Base-by-base conservation (phyloP, 148 eudicot genomes). In the Chenopodium formosanum region DNA sequence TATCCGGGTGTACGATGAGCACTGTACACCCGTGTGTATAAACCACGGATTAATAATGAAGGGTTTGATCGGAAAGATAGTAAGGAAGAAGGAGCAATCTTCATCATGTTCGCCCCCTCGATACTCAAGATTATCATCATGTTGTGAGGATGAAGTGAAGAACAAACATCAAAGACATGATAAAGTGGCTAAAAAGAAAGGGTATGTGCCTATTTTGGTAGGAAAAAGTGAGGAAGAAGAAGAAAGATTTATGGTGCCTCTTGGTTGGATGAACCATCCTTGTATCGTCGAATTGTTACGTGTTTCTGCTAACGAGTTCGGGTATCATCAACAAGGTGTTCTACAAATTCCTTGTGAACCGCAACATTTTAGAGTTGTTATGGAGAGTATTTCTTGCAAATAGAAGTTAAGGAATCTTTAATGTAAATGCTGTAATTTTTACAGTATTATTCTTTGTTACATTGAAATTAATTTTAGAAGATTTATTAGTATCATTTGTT, bases 181-280 rank as follows among this genome's bases (percentile, higher is more conserved):
- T 37, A 5, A 37, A 37, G 44, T 37, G 44, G 44, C 44, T 37
- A 37, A 37, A 37, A 37, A 37, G 29, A 74, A 25, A 64, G 83
- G 83, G 27, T 80, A 29, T 31, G 83, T 80, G 72, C 78, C 83
- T 27, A 32, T 80, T 27, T 74, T 80, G 64, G 83, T 80, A 9
- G 83, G 83, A 0, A 73, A 73, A 14, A 40, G n/a, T 64, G 78
- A 73, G 13, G 78, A 73, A 22, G 83, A 80, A 12, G 83, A 80
- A 47, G 83, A 80, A 31, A 80, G 78, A 37, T 73, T 80, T 63
- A 80, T 64, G 83, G 83, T 80, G 64, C 83, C 83, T 4, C 75
- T 76, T 63, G 48, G 48, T 60, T 74, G 67, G 11, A 80, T 80
- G 83, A 80, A 68, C n/a, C 83, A 80, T 80, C 52, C 63, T 63